These are phyloP conservation scores for Pugionium dolabratum DNA, from an alignment of 345 rosid species.

Conservation along the genomic window DNA sequence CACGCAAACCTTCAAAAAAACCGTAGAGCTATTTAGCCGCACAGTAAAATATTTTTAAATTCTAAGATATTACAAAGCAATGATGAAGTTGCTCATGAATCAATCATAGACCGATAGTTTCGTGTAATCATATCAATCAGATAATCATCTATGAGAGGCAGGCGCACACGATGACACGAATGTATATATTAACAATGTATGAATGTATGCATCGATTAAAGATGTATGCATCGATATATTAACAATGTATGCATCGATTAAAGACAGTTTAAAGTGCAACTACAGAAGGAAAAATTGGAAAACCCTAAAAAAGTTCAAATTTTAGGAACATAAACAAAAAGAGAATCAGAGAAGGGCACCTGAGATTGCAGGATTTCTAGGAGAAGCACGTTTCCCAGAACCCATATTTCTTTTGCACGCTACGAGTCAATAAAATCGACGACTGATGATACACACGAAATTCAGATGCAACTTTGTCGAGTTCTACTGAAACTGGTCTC, in stretches of 20 bases:
- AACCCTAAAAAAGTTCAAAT: conserved; percentile 10
- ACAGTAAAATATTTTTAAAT: no score
- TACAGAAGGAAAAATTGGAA: not conserved
- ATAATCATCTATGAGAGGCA: not conserved
- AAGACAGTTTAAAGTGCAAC: not conserved
- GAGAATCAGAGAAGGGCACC: conserved; percentile 7
- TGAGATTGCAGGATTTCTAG: conserved; percentile 33
- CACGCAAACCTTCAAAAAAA: conserved; percentile 35
- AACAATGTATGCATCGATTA: conserved; percentile 21
- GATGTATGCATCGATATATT: not conserved
- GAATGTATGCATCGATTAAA: no score
- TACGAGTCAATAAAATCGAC: not conserved
- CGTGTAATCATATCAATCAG: not conserved
- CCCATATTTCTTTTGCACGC: conserved; percentile 26
- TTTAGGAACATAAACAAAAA: not conserved
- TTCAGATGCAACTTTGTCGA: conserved; percentile 16
- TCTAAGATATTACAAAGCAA: no score
- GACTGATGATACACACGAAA: not conserved
- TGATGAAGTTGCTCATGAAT: not conserved
- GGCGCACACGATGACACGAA: not conserved
- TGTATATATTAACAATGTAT: no score
- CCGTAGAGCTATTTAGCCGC: conserved; percentile 1
- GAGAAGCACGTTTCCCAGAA: conserved; percentile 25
- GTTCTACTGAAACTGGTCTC: conserved; percentile 2
- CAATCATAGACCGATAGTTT: conserved; percentile 9